phyloP scores from a whole-genome alignment of 1,284 basidiomycete species.

The Boletus mariae region DNA sequence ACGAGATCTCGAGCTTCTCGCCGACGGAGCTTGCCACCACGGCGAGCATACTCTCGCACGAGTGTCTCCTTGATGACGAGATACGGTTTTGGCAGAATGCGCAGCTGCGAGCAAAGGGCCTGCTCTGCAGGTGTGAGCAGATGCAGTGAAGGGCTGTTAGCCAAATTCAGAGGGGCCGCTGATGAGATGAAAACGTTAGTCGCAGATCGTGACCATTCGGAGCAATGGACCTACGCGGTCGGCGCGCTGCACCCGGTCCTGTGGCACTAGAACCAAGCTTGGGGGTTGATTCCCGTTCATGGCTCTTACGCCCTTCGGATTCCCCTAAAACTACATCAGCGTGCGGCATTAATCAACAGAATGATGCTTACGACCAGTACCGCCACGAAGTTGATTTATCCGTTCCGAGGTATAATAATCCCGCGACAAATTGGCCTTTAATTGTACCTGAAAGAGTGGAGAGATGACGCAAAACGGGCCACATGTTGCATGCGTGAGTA shows the following conservation, averaged over 20 bases:
- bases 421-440: conserved; percentile 53
- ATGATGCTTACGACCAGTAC: conserved; percentile 44
- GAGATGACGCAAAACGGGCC: neutral
- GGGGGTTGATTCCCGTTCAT: conserved; percentile 59
- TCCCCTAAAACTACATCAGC: conserved; percentile 32
- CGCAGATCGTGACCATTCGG: neutral
- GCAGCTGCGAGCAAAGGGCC: conserved; percentile 80
- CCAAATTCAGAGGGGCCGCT: conserved; percentile 80
- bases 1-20: conserved; percentile 85
- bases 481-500: neutral
- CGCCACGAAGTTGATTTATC: conserved; percentile 24
- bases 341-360: neutral
- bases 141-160: conserved; percentile 83
- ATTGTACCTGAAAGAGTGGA: conserved; percentile 44
- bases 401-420: conserved; percentile 56
- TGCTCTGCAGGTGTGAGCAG: conserved; percentile 85
- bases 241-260: conserved; percentile 42
- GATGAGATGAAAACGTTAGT: neutral
- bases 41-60: conserved; percentile 86
- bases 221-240: conserved; percentile 41
- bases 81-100: conserved; percentile 90
- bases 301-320: conserved; percentile 50
- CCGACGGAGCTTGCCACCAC: conserved; percentile 79
- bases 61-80: conserved; percentile 90
- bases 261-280: conserved; percentile 37